Evolutionary conservation across 805 yeast species (phyloP), one percentile per base, ranked within the genome.

Genomic region (Phaffomyces thermotolerans): DNA sequence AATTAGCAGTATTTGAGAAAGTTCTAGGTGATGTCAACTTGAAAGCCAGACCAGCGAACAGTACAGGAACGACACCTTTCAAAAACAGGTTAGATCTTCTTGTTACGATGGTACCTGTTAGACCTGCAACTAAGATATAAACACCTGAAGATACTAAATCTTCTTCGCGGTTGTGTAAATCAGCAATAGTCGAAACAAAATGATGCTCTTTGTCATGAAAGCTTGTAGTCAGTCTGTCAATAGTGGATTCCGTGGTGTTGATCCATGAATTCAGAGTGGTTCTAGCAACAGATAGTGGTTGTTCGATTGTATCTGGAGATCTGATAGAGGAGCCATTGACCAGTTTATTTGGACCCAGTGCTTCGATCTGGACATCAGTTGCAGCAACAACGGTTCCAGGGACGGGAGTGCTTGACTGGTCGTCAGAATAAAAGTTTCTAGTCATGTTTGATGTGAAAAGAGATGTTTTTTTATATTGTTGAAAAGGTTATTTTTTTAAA

Each of bases 11-110:
- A 60, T 83, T 85, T 35, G 57, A 54, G 54, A 76, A 85, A 0
- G 96, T 88, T 40, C 71, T 64, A 15, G 96, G 96, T 54, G 86
- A 71, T 53, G 84, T 80, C 59, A 75, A 71, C 47, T 69, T 75
- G 65, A 88, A 85, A 1, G 91, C 78, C 6, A 67, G 73, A 25
- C 74, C 48, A 13, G 90, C 93, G 42, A 82, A 71, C 0, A 68
- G 64, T 3, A 80, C 44, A 2, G 95, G 95, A 14, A 75, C 65
- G 1, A 73, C 48, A 4, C 72, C 67, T 54, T 80, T 77, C 12
- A 83, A 56, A 3, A 80, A 41, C 20, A 80, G 51, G 44, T 78
- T 78, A 45, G 84, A 71, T 53, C 81, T 78, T 55, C 95, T 83
- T 2, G 93, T 77, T 40, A 80, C 53, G 41, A 87, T 80, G 37